Percentiles rank a stretch among this genome's conserved stretches.
Evolutionary conservation across 352 stramenopile species (phyloP).

Genomic region (Halophytophthora batemanensis): DNA sequence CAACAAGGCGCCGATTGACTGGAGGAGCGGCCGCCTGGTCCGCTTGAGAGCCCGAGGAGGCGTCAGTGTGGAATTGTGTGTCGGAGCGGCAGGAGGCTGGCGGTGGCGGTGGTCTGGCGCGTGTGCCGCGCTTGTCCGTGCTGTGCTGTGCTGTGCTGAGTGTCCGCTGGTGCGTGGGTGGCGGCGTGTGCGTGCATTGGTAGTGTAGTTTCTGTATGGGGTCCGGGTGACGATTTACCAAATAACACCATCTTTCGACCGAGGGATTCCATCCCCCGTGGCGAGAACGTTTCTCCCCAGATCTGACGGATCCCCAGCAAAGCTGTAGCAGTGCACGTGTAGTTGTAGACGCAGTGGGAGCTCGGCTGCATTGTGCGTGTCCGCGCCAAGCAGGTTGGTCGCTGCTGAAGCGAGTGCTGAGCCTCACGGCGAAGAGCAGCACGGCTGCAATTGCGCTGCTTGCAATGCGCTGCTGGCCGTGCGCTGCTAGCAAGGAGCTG

Average conservation of each 20-base stretch:
- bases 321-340: neutral
- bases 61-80: no score
- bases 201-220: slow-evolving; percentile 3
- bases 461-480: no score
- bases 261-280: slow-evolving; percentile 38
- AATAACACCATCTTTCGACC: slow-evolving; percentile 47
- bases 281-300: slow-evolving; percentile 34
- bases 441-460: no score
- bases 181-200: neutral
- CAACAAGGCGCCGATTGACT: no score
- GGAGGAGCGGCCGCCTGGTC: no score
- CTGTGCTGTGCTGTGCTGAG: no score
- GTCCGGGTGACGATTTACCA: slow-evolving; percentile 30
- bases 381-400: neutral
- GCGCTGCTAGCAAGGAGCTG: no score
- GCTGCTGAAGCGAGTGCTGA: neutral
- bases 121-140: no score
- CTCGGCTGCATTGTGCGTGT: neutral
- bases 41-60: no score
- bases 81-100: no score
- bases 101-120: no score
- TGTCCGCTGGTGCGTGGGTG: neutral
- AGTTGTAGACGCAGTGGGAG: neutral
- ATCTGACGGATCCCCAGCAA: slow-evolving; percentile 35
- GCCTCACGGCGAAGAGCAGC: no score